Base-by-base conservation (phyloP, 441 rosid species). In the Adansonia gregorii region DNA sequence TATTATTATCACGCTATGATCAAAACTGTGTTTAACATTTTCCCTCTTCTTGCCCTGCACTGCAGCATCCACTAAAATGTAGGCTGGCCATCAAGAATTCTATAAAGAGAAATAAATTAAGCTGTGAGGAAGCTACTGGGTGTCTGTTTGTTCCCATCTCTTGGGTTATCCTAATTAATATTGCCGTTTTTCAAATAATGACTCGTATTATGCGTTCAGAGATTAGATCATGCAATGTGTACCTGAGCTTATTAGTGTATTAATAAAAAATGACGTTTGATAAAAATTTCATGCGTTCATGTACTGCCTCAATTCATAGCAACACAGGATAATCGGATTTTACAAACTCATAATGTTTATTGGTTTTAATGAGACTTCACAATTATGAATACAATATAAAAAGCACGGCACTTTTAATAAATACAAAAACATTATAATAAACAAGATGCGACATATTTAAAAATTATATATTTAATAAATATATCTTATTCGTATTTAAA, bases 61-160 rank as follows among this genome's bases (percentile, higher is more conserved):
- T 43, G 46, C 63, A 58, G 63, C 31, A 58, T 58, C 31, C 63
- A 58, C 63, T 58, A 20, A 58, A 27, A 20, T 58, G 63, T 43
- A 7, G 63, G 22, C 9, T 35, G 41, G 27, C 14, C 11, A 8
- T 43, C 8, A 43, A 43, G 46, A 7, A 43, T 43, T 7, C 4
- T 35, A 35, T 35, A 35, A 35, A 35, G 46, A 43, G 7, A 17
- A 55, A 17, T 8, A 17, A 55, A 55, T 55, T 17, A 17, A 6
- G 9, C 6, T 1, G 17, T 5, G 58, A 9, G 7, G 17, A 52
- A 10, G 58, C 6, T 0, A 54, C 2, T 14, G 59, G 20, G 59
- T 54, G 59, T 54, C n/a, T 35, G 41, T 35, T 35, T 35, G 41
- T 35, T 35, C 8, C 9, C 22, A 54, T n/a, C 59, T n/a, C 59